These are phyloP conservation scores for Penicillium arizonense DNA, from an alignment of 495 filamentous ascomycete species.

Conservation along the genomic window DNA sequence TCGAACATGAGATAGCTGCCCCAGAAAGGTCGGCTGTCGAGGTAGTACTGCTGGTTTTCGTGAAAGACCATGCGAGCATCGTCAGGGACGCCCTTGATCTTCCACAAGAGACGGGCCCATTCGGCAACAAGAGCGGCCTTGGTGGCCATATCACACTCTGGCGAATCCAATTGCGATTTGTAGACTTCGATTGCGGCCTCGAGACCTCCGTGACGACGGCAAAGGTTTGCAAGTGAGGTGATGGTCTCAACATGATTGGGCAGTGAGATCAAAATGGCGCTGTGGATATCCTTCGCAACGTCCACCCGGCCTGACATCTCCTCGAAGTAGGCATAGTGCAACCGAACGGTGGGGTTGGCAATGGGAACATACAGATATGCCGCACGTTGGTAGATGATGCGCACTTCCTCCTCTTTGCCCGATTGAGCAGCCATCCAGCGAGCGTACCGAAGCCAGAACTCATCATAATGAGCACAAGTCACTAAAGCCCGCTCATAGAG, in stretches of 20 bases:
- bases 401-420: constrained; percentile 84
- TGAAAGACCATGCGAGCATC: constrained; percentile 85
- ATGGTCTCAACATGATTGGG: constrained; percentile 87
- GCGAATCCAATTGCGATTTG: constrained; percentile 73
- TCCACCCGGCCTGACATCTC: constrained; percentile 75
- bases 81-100: constrained; percentile 78
- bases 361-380: constrained; percentile 83
- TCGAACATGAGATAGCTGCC: constrained; percentile 86
- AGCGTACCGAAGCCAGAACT: constrained; percentile 98
- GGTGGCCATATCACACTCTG: constrained; percentile 68
- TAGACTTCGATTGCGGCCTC: constrained; percentile 87
- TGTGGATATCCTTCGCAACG: constrained; percentile 78
- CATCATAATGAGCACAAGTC: constrained; percentile 90
- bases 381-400: constrained; percentile 90
- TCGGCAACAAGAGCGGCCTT: constrained; percentile 87
- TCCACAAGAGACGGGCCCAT: constrained; percentile 89
- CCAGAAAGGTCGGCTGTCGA: constrained; percentile 91
- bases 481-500: constrained; percentile 93
- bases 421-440: constrained; percentile 89
- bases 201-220: constrained; percentile 79
- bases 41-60: constrained; percentile 80
- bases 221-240: constrained; percentile 81
- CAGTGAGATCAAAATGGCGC: constrained; percentile 66
- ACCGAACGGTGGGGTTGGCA: constrained; percentile 70
- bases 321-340: constrained; percentile 94